A percentile compares a stretch with the other conserved stretches of the same genome.
These are phyloP conservation scores for Leccinum laetum DNA, from an alignment of 1,284 basidiomycete species.

Conservation along the genomic window DNA sequence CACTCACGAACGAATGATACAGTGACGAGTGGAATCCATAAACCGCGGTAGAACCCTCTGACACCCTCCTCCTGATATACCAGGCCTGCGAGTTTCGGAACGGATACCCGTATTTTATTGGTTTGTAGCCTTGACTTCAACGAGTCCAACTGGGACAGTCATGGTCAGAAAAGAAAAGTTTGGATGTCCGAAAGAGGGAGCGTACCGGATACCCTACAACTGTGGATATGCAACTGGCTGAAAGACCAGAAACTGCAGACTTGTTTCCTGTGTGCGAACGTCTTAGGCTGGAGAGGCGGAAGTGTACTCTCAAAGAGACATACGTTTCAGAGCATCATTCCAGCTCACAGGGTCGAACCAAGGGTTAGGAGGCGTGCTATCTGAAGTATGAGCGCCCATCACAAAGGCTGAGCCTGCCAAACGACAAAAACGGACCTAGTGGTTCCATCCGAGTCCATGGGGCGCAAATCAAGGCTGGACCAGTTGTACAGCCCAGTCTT, in stretches of 20 bases:
- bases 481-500: slow-evolving; percentile 41
- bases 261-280: slow-evolving; percentile 58
- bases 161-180: slow-evolving; percentile 4
- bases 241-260: slow-evolving; percentile 78
- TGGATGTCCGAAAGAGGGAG: slow-evolving; percentile 10
- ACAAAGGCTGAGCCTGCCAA: background rate
- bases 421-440: slow-evolving; percentile 39
- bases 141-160: slow-evolving; percentile 69
- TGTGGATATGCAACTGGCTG: slow-evolving; percentile 82
- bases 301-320: slow-evolving; percentile 11
- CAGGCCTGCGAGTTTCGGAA: slow-evolving; percentile 68
- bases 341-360: slow-evolving; percentile 60
- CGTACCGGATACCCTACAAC: slow-evolving; percentile 81
- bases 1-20: slow-evolving; percentile 94
- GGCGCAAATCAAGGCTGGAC: slow-evolving; percentile 54
- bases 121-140: slow-evolving; percentile 92
- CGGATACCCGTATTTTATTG: slow-evolving; percentile 72
- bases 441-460: slow-evolving; percentile 72
- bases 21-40: slow-evolving; percentile 93
- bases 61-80: slow-evolving; percentile 93
- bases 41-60: slow-evolving; percentile 87
- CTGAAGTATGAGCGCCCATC: slow-evolving; percentile 17
- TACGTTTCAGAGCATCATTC: slow-evolving; percentile 71
- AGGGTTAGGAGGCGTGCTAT: slow-evolving; percentile 53
- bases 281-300: slow-evolving; percentile 11